Evolutionary conservation across 2,329 filamentous ascomycete genomes (phyloP), one percentile per base, ranked within the genome.

Genomic region (Lasiodiplodia hormozganensis): DNA sequence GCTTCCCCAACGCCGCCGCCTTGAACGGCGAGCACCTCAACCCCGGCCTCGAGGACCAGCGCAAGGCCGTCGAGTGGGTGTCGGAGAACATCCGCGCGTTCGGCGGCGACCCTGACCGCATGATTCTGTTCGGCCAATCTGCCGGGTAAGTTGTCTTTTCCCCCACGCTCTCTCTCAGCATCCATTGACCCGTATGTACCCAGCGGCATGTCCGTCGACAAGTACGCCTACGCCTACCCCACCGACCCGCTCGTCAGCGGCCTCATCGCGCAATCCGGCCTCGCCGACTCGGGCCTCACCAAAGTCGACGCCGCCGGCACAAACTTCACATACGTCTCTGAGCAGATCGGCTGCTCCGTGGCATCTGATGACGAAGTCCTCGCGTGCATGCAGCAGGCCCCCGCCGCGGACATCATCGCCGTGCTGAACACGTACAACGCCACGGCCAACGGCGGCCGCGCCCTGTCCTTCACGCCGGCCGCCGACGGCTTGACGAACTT

Each of bases 171-270:
- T n/a, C n/a, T n/a, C n/a, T n/a, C n/a, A n/a, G n/a, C n/a, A 11
- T 14, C 10, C 16, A 36, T 16, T 56, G 25, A 56, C 51, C 11
- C 10, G 6, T 6, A 31, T n/a, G 3, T 5, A 4, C 6, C 16
- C 25, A 62, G 57, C 18, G 57, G 57, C 88, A 88, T 70, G 85
- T 85, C 21, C 86, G 86, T 18, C 83, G 86, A 69, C 76, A 81
- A 1, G 60, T 74, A 1, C 75, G 76, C n/a, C 84, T 86, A 70
- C 80, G 80, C 0, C 76, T 85, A 21, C 83, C 82, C 73, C 85
- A 85, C 14, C 81, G 85, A 73, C 84, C 82, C 38, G 83, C 85
- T 3, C 84, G 85, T 10, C 36, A 72, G 76, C 18, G 83, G 78
- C 11, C 76, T 84, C 34, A 83, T 86, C 69, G 77, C 80, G 1